Percentiles rank a stretch among this genome's conserved stretches.
Evolutionary conservation across 2,329 filamentous ascomycete species (phyloP).

Genomic region (Aspergillus sp.): DNA sequence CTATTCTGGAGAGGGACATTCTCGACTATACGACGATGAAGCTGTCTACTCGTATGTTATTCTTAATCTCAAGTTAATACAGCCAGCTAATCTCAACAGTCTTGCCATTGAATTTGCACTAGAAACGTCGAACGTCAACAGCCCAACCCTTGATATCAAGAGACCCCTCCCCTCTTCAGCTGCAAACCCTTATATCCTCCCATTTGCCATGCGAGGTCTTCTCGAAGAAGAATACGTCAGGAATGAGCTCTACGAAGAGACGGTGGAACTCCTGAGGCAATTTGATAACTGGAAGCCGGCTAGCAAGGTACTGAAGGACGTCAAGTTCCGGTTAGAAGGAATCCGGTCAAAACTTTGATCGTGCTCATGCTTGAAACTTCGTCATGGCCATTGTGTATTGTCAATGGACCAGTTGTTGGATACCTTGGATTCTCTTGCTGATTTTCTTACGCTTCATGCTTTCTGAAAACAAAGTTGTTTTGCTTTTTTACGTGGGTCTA

Average conservation of each 20-base stretch:
- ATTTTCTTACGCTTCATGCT: too few species aligned
- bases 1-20: slow-evolving; percentile 90
- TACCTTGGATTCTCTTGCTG: too few species aligned
- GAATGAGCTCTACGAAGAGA: slow-evolving; percentile 72
- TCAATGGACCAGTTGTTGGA: too few species aligned
- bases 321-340: slow-evolving; percentile 89
- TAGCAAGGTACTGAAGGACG: slow-evolving; percentile 89
- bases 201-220: slow-evolving; percentile 92
- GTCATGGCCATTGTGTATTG: too few species aligned
- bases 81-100: slow-evolving; percentile 26
- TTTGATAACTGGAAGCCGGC: slow-evolving; percentile 92
- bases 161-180: slow-evolving; percentile 38
- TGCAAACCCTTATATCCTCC: slow-evolving; percentile 82
- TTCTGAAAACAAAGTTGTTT: too few species aligned
- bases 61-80: not conserved
- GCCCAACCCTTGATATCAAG: slow-evolving; percentile 47
- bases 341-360: slow-evolving; percentile 73
- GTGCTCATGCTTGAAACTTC: too few species aligned
- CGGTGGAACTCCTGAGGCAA: slow-evolving; percentile 70
- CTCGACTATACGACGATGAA: slow-evolving; percentile 83
- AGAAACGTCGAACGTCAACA: slow-evolving; percentile 59
- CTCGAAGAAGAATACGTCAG: slow-evolving; percentile 89
- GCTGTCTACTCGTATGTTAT: slow-evolving; percentile 68
- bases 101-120: slow-evolving; percentile 69
- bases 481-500: too few species aligned